These are phyloP conservation scores for Penicillium canescens DNA, from an alignment of 495 filamentous ascomycete genomes.

Conservation along the genomic window DNA sequence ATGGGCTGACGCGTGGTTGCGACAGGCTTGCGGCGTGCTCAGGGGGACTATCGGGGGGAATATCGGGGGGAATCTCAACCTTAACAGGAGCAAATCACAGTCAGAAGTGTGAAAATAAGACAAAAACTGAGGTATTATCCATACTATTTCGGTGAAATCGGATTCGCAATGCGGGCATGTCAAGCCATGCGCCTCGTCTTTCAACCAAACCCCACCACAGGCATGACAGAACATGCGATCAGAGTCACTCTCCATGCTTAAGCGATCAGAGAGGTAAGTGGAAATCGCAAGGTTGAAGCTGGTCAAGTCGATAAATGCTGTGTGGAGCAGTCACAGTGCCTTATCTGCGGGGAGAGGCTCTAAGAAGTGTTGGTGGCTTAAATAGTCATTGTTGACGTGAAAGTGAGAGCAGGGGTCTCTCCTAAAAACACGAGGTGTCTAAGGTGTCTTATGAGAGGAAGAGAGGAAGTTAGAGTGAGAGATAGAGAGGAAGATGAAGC, in stretches of 20 bases:
- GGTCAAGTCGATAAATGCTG: too few species aligned
- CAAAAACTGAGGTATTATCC: conserved; percentile 4
- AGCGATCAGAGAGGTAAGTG: too few species aligned
- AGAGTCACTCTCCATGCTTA: conserved; percentile 22
- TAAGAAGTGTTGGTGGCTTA: too few species aligned
- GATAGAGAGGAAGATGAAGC: conserved; percentile 3
- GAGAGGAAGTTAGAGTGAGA: neutral
- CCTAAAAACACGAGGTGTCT: too few species aligned
- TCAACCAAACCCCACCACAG: conserved; percentile 78
- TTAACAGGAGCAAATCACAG: conserved; percentile 9
- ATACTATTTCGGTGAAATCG: conserved; percentile 81
- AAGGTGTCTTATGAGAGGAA: neutral
- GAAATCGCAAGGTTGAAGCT: too few species aligned
- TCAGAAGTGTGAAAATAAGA: conserved; percentile 29
- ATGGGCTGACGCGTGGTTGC: conserved; percentile 23
- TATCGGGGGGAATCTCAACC: conserved; percentile 41
- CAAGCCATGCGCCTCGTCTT: conserved; percentile 56
- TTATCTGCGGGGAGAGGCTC: too few species aligned
- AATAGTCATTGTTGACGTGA: too few species aligned
- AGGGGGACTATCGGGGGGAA: conserved; percentile 11
- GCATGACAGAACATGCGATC: conserved; percentile 81
- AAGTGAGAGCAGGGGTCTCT: too few species aligned
- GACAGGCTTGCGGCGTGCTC: conserved; percentile 19
- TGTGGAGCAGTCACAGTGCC: too few species aligned
- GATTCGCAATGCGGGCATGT: conserved; percentile 73